Evolutionary conservation across 208 protist species (phyloP), one percentile per base, ranked within the genome.

Genomic region (Trypanosoma platydactyli): DNA sequence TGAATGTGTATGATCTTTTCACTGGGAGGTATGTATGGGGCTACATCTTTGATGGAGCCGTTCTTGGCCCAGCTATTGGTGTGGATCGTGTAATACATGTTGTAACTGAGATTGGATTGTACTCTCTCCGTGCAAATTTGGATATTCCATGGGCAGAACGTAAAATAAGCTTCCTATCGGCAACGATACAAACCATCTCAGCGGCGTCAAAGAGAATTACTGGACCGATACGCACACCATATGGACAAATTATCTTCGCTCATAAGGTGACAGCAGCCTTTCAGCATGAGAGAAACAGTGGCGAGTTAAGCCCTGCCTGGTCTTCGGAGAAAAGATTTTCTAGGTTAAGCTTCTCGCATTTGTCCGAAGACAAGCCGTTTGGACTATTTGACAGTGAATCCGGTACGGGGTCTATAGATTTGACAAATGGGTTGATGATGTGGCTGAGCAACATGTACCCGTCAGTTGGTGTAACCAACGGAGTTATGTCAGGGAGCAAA

Each of bases 1-100:
- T 72, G 30, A 64, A 64, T 56, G 66, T 58, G 2, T 72, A 64
- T 52, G 66, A 72, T 65, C 46, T 72, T 29, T n/a, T 72, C n/a
- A 72, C 55, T n/a, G 56, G 56, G 44, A 18, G 56, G 45, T 58
- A 60, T 33, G 66, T 51, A 15, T 72, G 66, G 66, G 45, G 44
- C 12, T 57, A 60, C 38, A 60, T 60, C 27, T 54, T 64, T 57
- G 45, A 72, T 33, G 25, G 1, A 0, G 22, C 13, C n/a, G 45
- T 64, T 58, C 4, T 41, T 44, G 53, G 9, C 30, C 66, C 53
- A 49, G 56, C 55, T 51, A 18, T 72, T n/a, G 66, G 66, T 38
- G 56, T 41, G 22, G 66, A 65, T 60, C 40, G 20, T 13, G n/a
- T 16, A 0, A 50, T 72, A 22, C 64, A 72, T 72, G 46, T 64